Evolutionary conservation across 2,329 filamentous ascomycete genomes (phyloP).

Genomic region (Colletotrichum siamense): DNA sequence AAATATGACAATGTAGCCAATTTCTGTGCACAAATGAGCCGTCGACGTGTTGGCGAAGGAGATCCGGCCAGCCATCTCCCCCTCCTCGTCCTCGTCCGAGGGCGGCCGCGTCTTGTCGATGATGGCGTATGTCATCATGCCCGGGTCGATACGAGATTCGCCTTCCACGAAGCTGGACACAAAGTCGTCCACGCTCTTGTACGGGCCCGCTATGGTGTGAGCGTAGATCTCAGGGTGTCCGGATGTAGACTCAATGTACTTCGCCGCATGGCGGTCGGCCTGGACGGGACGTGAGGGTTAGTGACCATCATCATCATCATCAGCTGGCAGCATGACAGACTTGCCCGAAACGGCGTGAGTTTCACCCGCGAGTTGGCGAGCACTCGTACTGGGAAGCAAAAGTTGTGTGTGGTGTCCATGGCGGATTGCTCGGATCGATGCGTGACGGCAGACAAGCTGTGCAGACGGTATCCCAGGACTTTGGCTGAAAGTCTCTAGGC

Average conservation of each 20-base stretch:
- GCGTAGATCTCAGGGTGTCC: slow-evolving; percentile 24
- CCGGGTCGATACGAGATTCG: slow-evolving; percentile 10
- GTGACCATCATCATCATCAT: neutral
- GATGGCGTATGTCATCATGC: slow-evolving; percentile 26
- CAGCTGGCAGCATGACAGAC: neutral
- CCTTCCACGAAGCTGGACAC: slow-evolving; percentile 14
- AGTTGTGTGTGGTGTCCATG: neutral
- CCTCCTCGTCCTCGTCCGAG: slow-evolving; percentile 29
- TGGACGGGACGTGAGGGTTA: neutral
- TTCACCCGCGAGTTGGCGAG: slow-evolving; percentile 22
- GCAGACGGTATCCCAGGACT: neutral
- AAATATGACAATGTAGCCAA: slow-evolving; percentile 39
- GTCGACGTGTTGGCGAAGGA: slow-evolving; percentile 28
- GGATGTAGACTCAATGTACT: slow-evolving; percentile 1
- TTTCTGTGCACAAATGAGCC: slow-evolving; percentile 27
- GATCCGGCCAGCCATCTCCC: slow-evolving; percentile 33
- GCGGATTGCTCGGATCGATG: neutral
- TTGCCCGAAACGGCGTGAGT: slow-evolving; percentile 21
- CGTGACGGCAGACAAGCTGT: neutral
- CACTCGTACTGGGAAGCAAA: neutral
- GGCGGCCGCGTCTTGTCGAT: slow-evolving; percentile 32
- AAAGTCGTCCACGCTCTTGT: slow-evolving; percentile 19
- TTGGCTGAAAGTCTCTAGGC: neutral
- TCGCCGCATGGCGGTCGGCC: slow-evolving; percentile 21
- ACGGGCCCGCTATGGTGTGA: slow-evolving; percentile 25